Base-by-base conservation (phyloP, 192 early-diverging fungal species). In the Gamsiella multidivaricata region DNA sequence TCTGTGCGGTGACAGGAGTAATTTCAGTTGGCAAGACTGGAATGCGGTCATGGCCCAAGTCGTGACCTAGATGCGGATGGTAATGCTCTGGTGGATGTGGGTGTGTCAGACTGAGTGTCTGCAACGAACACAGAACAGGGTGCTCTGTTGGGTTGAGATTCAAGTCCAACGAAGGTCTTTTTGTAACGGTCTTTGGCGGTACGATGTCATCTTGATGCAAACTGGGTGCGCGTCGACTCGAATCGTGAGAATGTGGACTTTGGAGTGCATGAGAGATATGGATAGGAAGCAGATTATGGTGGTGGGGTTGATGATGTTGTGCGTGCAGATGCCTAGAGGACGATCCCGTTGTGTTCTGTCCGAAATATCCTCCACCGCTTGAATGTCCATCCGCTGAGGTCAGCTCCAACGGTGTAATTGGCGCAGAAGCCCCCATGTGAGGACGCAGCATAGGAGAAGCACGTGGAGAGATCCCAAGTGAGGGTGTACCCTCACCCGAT, bases 11-110 rank as follows among this genome's bases (percentile, higher is more conserved):
- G 3, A 41, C 57, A 25, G 34, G n/a, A 59, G 3, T 20, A 39
- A 39, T 20, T 20, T 15, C 20, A 28, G 20, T 28, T 15, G 54
- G 34, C 8, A 28, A 23, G 6, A 68, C 52, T 7, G 74, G 39
- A 49, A 78, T 43, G 6, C 60, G 36, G 34, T 78, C 65, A 53
- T 69, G 74, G 1, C 74, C 74, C 8, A 78, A 41, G 34, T 78
- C 74, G 31, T 78, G 74, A 14, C 74, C 66, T 18, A 78, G 15
- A 54, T 78, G 74, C 18, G 65, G 74, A 32, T 78, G 65, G 23
- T 69, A 78, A 45, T 64, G 74, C 31, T 64, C 34, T 12, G 65
- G 46, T 36, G 66, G 58, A 49, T 68, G 73, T 3, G 65, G 65
- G 45, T 76, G 73, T 15, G 57, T 62, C 34, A 68, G 33, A 57